Base-by-base conservation (phyloP, 129 eudicot species). In the Logfia minima region DNA sequence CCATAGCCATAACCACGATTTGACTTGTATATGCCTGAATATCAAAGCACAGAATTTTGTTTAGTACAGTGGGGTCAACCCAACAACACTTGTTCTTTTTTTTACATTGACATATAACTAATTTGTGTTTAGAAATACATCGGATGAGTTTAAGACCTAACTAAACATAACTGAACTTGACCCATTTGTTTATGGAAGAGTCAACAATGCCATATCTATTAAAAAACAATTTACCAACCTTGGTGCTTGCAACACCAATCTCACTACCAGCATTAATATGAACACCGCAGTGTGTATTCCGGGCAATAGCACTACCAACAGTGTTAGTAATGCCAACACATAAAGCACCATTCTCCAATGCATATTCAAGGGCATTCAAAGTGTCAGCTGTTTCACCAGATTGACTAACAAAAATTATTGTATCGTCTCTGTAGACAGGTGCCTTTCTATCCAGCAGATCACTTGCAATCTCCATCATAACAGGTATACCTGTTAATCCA, bases 331-430 rank as follows among this genome's bases (percentile, higher is more conserved):
- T 89, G 66, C 99, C 99, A 52, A 94, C 97, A 86, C 99, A 94
- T 77, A 94, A 76, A 32, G 99, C 99, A 79, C 97, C 99, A 84
- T 94, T 94, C 71, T 85, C 92, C 64, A 91, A 80, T 41, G 97
- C 92, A 87, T 94, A 94, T 51, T 94, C 92, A n/a, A 94, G 85
- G 74, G 99, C 99, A 68, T 86, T 90, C 70, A 94, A 72, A 10
- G 99, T 91, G 73, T 94, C 99, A 0, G 99, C 99, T 66, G 99
- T 94, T 89, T 94, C 99, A 75, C 99, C 99, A 0, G 99, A 94
- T 78, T 94, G 99, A 85, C 99, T 94, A 71, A 94, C 99, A 71
- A 94, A 91, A n/a, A 88, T 88, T 81, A 87, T 82, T 10, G 99
- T 94, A 77, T 91, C 99, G 63, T 94, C 99, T 87, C 99, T 82